These are phyloP conservation scores for Cyberlindnera amylophila DNA, from an alignment of 805 yeast genomes.

Conservation along the genomic window DNA sequence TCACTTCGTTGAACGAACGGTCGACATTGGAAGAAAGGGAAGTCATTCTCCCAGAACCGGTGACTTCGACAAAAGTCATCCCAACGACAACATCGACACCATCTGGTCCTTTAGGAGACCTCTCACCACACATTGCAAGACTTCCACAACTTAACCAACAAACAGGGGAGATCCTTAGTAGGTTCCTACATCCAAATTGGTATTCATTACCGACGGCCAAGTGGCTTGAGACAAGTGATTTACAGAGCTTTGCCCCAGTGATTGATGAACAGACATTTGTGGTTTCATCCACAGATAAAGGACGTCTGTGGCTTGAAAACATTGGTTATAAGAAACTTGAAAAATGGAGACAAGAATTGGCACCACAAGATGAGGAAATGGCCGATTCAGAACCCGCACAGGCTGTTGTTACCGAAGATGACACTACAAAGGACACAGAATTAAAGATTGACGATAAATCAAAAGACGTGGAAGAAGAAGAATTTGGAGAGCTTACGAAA, in stretches of 20 bases:
- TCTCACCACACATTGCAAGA: constrained; percentile 21
- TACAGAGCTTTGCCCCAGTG: constrained; percentile 61
- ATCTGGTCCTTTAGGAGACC: constrained; percentile 29
- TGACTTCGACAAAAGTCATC: constrained; percentile 61
- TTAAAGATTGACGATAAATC: constrained; percentile 4
- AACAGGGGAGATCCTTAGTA: constrained; percentile 51
- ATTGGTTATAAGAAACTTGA: constrained; percentile 42
- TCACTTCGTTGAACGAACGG: constrained; percentile 66
- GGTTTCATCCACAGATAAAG: constrained; percentile 46
- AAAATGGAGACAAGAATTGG: constrained; percentile 12
- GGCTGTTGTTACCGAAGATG: too few relatives aligned
- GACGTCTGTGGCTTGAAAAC: constrained; percentile 51
- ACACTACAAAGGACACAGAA: constrained; percentile 1
- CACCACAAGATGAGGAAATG: constrained; percentile 16
- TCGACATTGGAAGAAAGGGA: constrained; percentile 76
- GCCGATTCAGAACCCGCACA: not conserved
- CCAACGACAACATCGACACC: constrained; percentile 38
- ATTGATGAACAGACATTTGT: constrained; percentile 57
- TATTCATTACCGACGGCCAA: constrained; percentile 57
- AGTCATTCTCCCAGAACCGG: constrained; percentile 62
- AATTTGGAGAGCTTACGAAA: constrained; percentile 7
- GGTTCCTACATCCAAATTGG: constrained; percentile 61
- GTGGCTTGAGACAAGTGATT: constrained; percentile 55
- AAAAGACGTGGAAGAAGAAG: constrained; percentile 11
- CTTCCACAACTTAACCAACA: constrained; percentile 17